Evolutionary conservation across 495 filamentous ascomycete species (phyloP).

Genomic region (Acidiella bohemica): DNA sequence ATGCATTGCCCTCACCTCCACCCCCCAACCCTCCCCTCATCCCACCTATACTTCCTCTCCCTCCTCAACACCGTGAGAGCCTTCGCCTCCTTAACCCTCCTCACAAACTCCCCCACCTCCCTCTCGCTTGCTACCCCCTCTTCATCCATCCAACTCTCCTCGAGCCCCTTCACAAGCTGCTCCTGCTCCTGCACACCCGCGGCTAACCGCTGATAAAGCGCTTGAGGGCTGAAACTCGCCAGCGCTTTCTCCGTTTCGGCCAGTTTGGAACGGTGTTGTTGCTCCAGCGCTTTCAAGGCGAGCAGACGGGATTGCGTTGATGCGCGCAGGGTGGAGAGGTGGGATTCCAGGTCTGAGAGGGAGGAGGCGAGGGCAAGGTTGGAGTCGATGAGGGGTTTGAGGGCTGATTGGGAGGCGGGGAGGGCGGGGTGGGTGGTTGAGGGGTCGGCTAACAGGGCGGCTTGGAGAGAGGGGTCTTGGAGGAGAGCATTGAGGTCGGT

Average conservation of each 20-base stretch:
- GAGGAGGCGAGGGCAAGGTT: conserved; percentile 55
- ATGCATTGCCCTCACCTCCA: conserved; percentile 78
- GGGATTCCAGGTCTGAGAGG: conserved; percentile 43
- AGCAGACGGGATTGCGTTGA: conserved; percentile 68
- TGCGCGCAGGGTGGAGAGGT: conserved; percentile 48
- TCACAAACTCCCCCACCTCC: conserved; percentile 72
- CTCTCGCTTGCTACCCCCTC: conserved; percentile 46
- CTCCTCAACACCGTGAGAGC: conserved; percentile 59
- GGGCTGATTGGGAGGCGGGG: conserved; percentile 37
- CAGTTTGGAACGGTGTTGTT: conserved; percentile 82
- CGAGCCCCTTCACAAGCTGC: conserved; percentile 64
- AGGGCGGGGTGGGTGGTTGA: conserved; percentile 53
- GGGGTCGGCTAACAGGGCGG: conserved; percentile 37
- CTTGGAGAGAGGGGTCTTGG: conserved; percentile 25
- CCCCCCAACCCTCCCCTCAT: conserved; percentile 83
- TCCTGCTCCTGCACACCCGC: conserved; percentile 72
- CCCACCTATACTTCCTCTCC: conserved; percentile 82
- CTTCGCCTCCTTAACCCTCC: conserved; percentile 61
- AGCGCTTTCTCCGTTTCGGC: conserved; percentile 74
- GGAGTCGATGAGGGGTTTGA: conserved; percentile 47
- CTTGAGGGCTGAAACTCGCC: conserved; percentile 69
- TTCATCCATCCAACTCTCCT: conserved; percentile 59
- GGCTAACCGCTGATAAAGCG: conserved; percentile 65
- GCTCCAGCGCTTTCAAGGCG: conserved; percentile 68
- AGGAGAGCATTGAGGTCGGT: conserved; percentile 29